Conservation (phyloP, 257 asterid genomes). For the Salvia rosmarinus region DNA sequence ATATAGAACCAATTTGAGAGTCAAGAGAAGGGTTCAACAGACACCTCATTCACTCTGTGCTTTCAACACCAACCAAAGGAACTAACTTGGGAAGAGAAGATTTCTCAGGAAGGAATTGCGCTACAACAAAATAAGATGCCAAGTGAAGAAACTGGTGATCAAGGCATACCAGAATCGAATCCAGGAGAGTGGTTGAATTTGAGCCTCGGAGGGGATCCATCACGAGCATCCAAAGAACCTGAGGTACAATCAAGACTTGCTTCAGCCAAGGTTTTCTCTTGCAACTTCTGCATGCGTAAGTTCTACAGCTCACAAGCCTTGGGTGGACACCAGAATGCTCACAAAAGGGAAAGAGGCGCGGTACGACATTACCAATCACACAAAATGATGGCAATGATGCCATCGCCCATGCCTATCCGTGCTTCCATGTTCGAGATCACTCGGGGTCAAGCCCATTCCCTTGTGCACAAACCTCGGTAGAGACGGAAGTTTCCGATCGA, state of each 20-base stretch:
- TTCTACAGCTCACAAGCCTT: constrained; percentile 92
- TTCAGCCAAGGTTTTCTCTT: constrained; percentile 73
- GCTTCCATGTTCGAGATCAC: no score
- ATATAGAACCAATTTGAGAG: constrained; percentile 45
- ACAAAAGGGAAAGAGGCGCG: constrained; percentile 91
- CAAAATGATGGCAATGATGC: constrained; percentile 58
- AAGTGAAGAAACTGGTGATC: constrained; percentile 39
- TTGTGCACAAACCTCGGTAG: no score
- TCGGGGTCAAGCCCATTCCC: no score
- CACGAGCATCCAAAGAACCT: constrained; percentile 40
- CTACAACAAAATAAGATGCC: constrained; percentile 42
- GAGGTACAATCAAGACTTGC: constrained; percentile 51
- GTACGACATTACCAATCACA: constrained; percentile 65
- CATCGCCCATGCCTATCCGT: constrained; percentile 51
- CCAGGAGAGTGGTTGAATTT: constrained; percentile 71
- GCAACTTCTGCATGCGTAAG: constrained; percentile 92
- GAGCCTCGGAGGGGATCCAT: constrained; percentile 59
- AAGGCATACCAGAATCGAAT: constrained; percentile 33
- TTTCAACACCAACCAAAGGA: neutral
- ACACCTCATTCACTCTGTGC: constrained; percentile 39
- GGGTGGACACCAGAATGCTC: constrained; percentile 45
- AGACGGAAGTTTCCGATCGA: no score
- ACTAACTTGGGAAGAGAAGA: no score
- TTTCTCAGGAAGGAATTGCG: constrained; percentile 8
- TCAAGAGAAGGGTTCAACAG: constrained; percentile 40